These are phyloP conservation scores for Betula pendula DNA, from an alignment of 306 rosid genomes.

Conservation along the genomic window DNA sequence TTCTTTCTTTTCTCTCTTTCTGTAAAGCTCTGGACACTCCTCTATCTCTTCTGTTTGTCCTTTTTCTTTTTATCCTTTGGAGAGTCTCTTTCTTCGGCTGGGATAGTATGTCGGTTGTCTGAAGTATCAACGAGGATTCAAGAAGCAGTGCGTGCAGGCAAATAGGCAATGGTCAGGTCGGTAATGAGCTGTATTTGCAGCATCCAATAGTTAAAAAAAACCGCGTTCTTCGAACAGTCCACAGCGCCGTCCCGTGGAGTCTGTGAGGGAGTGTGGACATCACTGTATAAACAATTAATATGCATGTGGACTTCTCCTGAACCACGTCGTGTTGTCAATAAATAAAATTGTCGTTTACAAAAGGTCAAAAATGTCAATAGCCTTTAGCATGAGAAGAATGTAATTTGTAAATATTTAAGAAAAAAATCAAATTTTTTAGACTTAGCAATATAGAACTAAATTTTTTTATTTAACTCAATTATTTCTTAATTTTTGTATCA, in stretches of 20 bases:
- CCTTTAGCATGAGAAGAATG: no score
- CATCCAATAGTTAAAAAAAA: background rate
- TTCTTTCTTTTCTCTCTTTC: conserved; percentile 12
- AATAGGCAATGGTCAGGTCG: background rate
- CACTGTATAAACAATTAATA: background rate
- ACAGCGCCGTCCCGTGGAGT: conserved; percentile 15
- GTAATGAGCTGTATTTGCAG: conserved; percentile 49
- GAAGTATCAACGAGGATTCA: background rate
- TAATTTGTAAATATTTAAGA: no score
- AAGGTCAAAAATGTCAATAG: no score
- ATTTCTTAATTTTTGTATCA: no score
- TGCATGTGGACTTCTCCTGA: background rate
- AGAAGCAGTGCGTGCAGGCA: no score
- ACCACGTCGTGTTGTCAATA: background rate
- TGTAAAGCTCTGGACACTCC: conserved; percentile 17
- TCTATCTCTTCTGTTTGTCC: conserved; percentile 6
- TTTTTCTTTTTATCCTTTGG: conserved; percentile 14
- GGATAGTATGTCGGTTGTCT: conserved; percentile 32
- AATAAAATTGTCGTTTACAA: no score
- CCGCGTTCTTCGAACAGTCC: conserved; percentile 5
- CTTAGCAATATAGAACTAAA: no score
- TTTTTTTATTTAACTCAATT: no score
- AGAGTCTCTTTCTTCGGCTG: conserved; percentile 1
- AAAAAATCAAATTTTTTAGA: no score
- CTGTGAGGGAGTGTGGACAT: background rate